Evolutionary conservation across 2,329 filamentous ascomycete genomes (phyloP).

Genomic region (Calonectria multiphialidica): DNA sequence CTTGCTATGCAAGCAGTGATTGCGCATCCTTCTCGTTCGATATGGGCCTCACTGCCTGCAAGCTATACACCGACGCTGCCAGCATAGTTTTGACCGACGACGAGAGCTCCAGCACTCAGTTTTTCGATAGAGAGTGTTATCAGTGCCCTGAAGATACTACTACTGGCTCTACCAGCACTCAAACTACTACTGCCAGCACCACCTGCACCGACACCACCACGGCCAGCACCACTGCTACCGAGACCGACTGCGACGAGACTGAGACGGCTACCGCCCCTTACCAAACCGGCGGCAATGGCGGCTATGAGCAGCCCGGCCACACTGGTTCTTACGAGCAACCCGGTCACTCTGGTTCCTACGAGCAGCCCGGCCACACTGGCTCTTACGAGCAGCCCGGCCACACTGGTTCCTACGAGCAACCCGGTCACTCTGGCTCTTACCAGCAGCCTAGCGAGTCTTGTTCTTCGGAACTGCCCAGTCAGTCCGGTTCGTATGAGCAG

Average conservation of each 20-base stretch:
- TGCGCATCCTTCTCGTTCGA: background rate
- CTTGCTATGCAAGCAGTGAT: background rate
- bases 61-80: background rate
- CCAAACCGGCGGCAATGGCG: background rate
- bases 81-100: background rate
- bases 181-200: background rate
- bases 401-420: background rate
- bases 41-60: background rate
- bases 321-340: no score
- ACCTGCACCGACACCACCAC: background rate
- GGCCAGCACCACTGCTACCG: background rate
- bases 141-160: background rate
- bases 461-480: background rate
- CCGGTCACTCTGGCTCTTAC: no score
- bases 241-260: background rate
- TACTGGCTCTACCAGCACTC: no score
- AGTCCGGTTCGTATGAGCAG: no score
- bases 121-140: background rate
- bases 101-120: rapidly evolving
- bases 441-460: no score
- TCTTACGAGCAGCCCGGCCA: no score
- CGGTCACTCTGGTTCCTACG: background rate
- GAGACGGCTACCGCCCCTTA: background rate
- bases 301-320: background rate
- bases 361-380: background rate